These are phyloP conservation scores for Cucurbita maxima DNA, from an alignment of 306 rosid genomes.

Conservation along the genomic window DNA sequence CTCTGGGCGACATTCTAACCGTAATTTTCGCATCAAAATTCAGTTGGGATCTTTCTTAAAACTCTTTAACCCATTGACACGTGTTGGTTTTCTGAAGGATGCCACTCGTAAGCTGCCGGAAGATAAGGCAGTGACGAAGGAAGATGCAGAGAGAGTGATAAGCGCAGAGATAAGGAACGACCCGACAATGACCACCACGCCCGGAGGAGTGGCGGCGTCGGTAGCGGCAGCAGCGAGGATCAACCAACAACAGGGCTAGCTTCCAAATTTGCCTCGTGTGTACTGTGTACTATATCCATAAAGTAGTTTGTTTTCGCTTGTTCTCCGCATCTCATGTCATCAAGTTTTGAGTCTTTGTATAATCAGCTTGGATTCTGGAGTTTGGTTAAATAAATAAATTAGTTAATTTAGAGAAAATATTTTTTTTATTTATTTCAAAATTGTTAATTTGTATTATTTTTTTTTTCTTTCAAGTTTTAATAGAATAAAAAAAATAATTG, in stretches of 20 bases:
- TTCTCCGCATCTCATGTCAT: too few relatives aligned
- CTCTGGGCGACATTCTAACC: conserved; percentile 21
- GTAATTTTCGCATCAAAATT: neutral
- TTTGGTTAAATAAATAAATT: too few relatives aligned
- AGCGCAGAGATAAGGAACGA: conserved; percentile 53
- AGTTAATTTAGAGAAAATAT: too few relatives aligned
- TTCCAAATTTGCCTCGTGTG: neutral
- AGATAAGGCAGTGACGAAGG: conserved; percentile 45
- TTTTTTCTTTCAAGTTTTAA: too few relatives aligned
- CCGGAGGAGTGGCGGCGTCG: conserved; percentile 47
- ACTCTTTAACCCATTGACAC: neutral
- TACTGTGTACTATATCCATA: neutral
- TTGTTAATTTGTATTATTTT: too few relatives aligned
- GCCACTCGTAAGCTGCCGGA: conserved; percentile 18
- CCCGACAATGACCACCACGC: conserved; percentile 35
- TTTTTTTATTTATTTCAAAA: too few relatives aligned
- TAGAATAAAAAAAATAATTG: too few relatives aligned
- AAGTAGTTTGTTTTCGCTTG: neutral
- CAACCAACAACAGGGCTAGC: conserved; percentile 31
- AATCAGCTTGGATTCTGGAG: too few relatives aligned
- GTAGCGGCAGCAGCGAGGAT: conserved; percentile 36
- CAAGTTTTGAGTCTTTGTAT: too few relatives aligned
- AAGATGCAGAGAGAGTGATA: conserved; percentile 48
- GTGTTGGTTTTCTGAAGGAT: conserved; percentile 7
- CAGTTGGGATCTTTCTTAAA: neutral